These are phyloP conservation scores for Immersiella caudata DNA, from an alignment of 495 filamentous ascomycete genomes.

Conservation along the genomic window DNA sequence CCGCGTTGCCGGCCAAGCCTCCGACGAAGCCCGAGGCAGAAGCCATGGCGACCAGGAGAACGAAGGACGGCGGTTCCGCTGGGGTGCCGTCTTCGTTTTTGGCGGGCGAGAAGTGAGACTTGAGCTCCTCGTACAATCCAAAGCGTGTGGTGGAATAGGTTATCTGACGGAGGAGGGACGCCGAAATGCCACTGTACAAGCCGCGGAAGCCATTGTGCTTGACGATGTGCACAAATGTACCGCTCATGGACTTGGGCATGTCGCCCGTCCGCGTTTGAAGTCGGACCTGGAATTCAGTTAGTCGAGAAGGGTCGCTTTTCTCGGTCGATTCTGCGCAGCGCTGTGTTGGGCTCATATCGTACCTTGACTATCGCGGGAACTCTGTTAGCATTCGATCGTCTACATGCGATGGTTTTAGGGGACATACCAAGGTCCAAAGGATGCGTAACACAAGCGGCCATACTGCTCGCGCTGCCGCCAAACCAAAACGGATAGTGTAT, in stretches of 20 bases:
- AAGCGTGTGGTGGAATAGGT: constrained; percentile 94
- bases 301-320: not conserved
- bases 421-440: constrained; percentile 78
- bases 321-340: not conserved
- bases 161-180: constrained; percentile 85
- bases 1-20: constrained; percentile 88
- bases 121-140: constrained; percentile 92
- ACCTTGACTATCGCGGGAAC: constrained; percentile 40
- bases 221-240: constrained; percentile 77
- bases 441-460: constrained; percentile 88
- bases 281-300: constrained; percentile 59
- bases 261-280: constrained; percentile 77
- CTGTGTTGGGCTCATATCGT: constrained; percentile 6
- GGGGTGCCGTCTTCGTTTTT: constrained; percentile 24
- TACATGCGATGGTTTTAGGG: not conserved
- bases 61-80: constrained; percentile 60
- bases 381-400: constrained; percentile 27
- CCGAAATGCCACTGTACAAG: constrained; percentile 86
- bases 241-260: constrained; percentile 72
- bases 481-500: constrained; percentile 84
- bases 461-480: constrained; percentile 86
- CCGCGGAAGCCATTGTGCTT: constrained; percentile 66
- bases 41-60: constrained; percentile 77
- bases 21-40: constrained; percentile 84
- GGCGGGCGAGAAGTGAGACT: constrained; percentile 58